These are phyloP conservation scores for Plasmodium berghei DNA, from an alignment of 169 alveolate genomes.

Conservation along the genomic window DNA sequence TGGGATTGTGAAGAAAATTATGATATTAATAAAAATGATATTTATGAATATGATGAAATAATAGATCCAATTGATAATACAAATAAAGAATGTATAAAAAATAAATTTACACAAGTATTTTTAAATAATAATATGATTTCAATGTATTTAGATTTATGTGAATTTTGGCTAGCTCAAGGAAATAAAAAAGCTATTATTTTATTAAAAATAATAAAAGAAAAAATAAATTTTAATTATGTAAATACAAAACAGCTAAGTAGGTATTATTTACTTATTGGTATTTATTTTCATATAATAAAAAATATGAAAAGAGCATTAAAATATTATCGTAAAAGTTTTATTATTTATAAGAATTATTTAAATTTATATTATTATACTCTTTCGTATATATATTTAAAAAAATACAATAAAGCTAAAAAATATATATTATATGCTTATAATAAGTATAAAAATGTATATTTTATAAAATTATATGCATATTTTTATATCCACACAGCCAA, in stretches of 20 bases:
- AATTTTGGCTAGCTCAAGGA: slow-evolving; percentile 65
- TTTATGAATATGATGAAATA: slow-evolving; percentile 54
- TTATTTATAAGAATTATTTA: slow-evolving; percentile 31
- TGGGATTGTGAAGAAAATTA: not conserved
- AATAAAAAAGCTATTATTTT: slow-evolving; percentile 11
- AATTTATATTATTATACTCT: slow-evolving; percentile 47
- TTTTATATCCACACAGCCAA: slow-evolving; percentile 58
- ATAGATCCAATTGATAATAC: slow-evolving; percentile 16
- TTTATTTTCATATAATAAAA: slow-evolving; percentile 45
- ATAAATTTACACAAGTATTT: slow-evolving; percentile 1
- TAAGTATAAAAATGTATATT: slow-evolving; percentile 55
- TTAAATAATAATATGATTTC: slow-evolving; percentile 31
- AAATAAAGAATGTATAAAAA: slow-evolving; percentile 14
- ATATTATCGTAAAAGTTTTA: slow-evolving; percentile 43
- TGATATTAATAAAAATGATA: slow-evolving; percentile 41
- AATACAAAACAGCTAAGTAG: slow-evolving; percentile 37
- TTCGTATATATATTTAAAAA: slow-evolving; percentile 38
- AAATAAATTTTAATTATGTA: slow-evolving; percentile 50
- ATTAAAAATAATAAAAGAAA: slow-evolving; percentile 59
- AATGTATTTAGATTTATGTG: slow-evolving; percentile 71
- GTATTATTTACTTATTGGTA: slow-evolving; percentile 66
- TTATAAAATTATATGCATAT: slow-evolving; percentile 43
- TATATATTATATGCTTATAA: slow-evolving; percentile 15
- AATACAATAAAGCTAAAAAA: slow-evolving; percentile 54
- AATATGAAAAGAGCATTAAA: slow-evolving; percentile 42